Evolutionary conservation across 371 early-diverging fungal genomes (phyloP).

Genomic region (Batkoa obscura): DNA sequence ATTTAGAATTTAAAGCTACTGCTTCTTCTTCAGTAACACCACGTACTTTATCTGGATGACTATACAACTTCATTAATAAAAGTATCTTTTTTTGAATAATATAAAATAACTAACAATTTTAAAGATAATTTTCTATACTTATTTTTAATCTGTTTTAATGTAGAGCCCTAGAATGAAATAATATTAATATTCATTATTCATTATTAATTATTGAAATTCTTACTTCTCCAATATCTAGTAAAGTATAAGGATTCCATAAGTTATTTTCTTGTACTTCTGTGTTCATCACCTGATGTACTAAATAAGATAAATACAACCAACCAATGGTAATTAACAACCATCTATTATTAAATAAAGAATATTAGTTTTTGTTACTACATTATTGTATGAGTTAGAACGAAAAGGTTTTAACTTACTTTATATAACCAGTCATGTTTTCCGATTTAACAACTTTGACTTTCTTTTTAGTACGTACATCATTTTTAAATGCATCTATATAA

Average conservation of each 20-base stretch:
- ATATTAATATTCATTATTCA: background rate
- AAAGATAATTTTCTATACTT: slow-evolving; percentile 9
- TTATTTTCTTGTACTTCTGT: slow-evolving; percentile 34
- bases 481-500: slow-evolving; percentile 12
- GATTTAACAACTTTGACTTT: background rate
- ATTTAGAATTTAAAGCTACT: slow-evolving; percentile 26
- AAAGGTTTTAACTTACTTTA: slow-evolving; percentile 1
- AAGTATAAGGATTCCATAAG: slow-evolving; percentile 82
- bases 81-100: too few relatives aligned
- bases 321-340: slow-evolving; percentile 34
- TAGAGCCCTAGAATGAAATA: slow-evolving; percentile 2
- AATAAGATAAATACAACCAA: slow-evolving; percentile 58
- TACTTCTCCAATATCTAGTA: slow-evolving; percentile 62
- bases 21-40: slow-evolving; percentile 32
- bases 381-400: too few relatives aligned
- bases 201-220: background rate
- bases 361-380: too few relatives aligned
- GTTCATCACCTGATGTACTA: slow-evolving; percentile 54
- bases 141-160: slow-evolving; percentile 2
- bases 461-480: slow-evolving; percentile 11
- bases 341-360: slow-evolving; percentile 11
- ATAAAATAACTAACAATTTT: slow-evolving; percentile 7
- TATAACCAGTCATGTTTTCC: background rate
- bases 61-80: slow-evolving; percentile 37
- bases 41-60: slow-evolving; percentile 70